Base-by-base conservation (phyloP, 805 yeast species). In the Jamesozyma spencerorum region DNA sequence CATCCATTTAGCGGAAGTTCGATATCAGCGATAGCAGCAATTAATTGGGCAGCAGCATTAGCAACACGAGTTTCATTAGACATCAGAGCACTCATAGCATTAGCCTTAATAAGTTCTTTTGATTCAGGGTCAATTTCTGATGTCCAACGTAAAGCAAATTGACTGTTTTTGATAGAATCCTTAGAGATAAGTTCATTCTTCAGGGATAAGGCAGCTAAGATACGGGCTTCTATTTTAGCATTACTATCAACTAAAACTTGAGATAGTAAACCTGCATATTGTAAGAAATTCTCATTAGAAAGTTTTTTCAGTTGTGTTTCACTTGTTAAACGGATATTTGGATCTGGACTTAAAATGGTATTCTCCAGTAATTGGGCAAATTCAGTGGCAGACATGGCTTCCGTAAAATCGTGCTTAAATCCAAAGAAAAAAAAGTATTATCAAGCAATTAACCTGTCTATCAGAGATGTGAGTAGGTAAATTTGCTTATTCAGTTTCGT, bases 1-100 rank as follows among this genome's bases (percentile, higher is more conserved):
- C 98, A 92, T 57, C 82, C 85, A 48, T 72, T 72, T 47, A 81
- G 68, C 35, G 97, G 97, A 48, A 92, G 71, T 61, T 92, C 98
- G 42, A 90, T 85, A 47, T 81, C 90, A n/a, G 97, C 98, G 53
- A 92, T 85, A 10, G 97, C 94, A 27, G 97, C 95, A 38, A 92
- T 90, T 49, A 90, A 71, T 68, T 90, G 97, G 18, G 98, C 95
- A 19, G 90, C 81, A 22, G 95, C 74, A 43, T 79, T 77, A 26
- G 94, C 92, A 41, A 90, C 95, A 54, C 85, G 75, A n/a, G 52
- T 43, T 48, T 76, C 83, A n/a, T 66, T 58, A 14, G 84, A 71
- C 41, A 80, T 60, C 41, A 92, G 73, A 2, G 88, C 75, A 34
- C 65, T 64, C 37, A 90, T 61, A 0, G 86, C 72, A 24, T 72